Percentiles rank a stretch among this genome's conserved stretches.
Evolutionary conservation across 352 stramenopile species (phyloP).

Genomic region (Thalassiosira livingstoniorum): DNA sequence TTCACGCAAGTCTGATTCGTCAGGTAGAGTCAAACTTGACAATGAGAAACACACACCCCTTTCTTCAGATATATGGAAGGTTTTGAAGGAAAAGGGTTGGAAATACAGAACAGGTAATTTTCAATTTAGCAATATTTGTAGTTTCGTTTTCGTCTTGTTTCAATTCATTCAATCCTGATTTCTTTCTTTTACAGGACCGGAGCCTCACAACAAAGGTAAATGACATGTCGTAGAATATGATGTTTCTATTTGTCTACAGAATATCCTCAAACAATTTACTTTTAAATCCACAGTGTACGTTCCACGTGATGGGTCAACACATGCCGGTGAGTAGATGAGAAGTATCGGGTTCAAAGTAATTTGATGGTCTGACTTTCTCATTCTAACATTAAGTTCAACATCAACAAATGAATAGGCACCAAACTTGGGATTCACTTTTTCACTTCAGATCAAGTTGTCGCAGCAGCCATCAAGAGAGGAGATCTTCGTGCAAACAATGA

Average conservation of each 20-base stretch:
- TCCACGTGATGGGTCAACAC: conserved; percentile 50
- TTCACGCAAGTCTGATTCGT: too few relatives aligned
- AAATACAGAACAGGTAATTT: conserved; percentile 21
- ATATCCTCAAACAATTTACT: conserved; percentile 2
- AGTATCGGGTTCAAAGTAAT: too few relatives aligned
- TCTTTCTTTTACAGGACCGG: conserved; percentile 24
- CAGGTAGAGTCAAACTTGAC: too few relatives aligned
- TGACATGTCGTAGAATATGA: neutral
- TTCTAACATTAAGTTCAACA: too few relatives aligned
- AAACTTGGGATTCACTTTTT: conserved; percentile 63
- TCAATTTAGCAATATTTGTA: neutral
- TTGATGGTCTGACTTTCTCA: too few relatives aligned
- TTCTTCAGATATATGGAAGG: conserved; percentile 49
- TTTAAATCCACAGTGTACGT: conserved; percentile 48
- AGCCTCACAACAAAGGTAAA: conserved; percentile 59
- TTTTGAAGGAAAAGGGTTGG: conserved; percentile 52
- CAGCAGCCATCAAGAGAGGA: conserved; percentile 49
- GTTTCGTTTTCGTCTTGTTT: too few relatives aligned
- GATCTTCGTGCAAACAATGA: conserved; percentile 17
- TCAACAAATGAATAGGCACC: too few relatives aligned
- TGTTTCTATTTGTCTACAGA: neutral
- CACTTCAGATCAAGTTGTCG: conserved; percentile 42
- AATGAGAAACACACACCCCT: conserved; percentile 5
- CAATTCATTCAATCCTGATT: neutral
- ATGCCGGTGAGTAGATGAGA: too few relatives aligned